Evolutionary conservation across 2,329 filamentous ascomycete species (phyloP).

Genomic region (Colletotrichum orchidophilum): DNA sequence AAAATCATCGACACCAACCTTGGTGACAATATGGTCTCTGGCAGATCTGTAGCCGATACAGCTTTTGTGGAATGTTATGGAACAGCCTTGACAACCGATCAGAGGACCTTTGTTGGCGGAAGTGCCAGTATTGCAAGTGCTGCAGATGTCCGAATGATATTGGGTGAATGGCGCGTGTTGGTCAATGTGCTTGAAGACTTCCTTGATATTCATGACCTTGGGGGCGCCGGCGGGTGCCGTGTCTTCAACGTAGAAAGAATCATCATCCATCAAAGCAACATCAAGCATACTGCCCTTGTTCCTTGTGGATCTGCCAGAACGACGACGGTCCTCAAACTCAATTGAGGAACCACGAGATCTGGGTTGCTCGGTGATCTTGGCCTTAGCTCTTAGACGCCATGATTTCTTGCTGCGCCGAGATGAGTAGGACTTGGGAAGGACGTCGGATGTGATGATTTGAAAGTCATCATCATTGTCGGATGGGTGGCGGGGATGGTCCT

Average conservation of each 20-base stretch:
- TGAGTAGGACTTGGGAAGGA: constrained; percentile 35
- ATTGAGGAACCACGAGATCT: constrained; percentile 54
- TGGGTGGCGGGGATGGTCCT: constrained; percentile 37
- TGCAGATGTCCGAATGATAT: constrained; percentile 77
- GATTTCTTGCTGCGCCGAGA: constrained; percentile 32
- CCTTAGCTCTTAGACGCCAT: constrained; percentile 35
- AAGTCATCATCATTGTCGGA: constrained; percentile 48
- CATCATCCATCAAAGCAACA: constrained; percentile 65
- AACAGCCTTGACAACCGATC: constrained; percentile 92
- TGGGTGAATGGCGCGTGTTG: constrained; percentile 72
- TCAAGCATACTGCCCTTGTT: constrained; percentile 59
- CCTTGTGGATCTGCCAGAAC: constrained; percentile 58
- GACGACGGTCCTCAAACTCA: constrained; percentile 60
- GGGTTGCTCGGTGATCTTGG: constrained; percentile 26
- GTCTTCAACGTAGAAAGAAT: constrained; percentile 61
- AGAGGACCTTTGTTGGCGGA: constrained; percentile 72
- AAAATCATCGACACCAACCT: constrained; percentile 79
- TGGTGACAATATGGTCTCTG: constrained; percentile 91
- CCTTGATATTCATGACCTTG: constrained; percentile 73
- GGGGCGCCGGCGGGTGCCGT: constrained; percentile 54
- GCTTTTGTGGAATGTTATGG: constrained; percentile 80
- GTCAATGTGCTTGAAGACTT: constrained; percentile 74
- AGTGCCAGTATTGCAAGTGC: constrained; percentile 70
- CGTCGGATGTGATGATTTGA: constrained; percentile 48
- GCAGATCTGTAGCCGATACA: constrained; percentile 80